phyloP scores from a whole-genome alignment of 257 asterid genomes.

The Nicotiana paniculata region DNA sequence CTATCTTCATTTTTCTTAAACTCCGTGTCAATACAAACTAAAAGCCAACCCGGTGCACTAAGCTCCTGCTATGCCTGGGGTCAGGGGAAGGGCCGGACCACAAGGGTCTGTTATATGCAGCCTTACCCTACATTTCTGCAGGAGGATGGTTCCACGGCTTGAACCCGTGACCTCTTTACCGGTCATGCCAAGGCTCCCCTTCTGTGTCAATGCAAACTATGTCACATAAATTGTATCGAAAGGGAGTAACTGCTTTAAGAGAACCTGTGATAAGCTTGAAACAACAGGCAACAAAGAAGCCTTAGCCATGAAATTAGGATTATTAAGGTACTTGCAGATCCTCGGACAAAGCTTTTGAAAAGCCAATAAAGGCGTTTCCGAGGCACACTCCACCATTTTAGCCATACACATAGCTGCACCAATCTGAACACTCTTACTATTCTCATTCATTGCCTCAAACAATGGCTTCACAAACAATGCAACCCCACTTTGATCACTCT shows the following conservation, averaged over 20 bases:
- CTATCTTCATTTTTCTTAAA: too few relatives aligned
- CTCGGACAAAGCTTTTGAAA: slow-evolving; percentile 85
- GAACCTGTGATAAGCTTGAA: slow-evolving; percentile 86
- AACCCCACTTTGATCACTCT: slow-evolving; percentile 38
- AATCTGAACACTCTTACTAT: slow-evolving; percentile 75
- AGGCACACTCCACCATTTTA: slow-evolving; percentile 76
- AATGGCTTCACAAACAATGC: slow-evolving; percentile 81
- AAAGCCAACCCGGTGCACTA: too few relatives aligned
- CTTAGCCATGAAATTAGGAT: slow-evolving; percentile 78
- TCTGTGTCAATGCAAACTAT: too few relatives aligned
- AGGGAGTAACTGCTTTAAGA: slow-evolving; percentile 2
- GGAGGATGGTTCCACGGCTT: too few relatives aligned
- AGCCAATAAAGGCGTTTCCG: slow-evolving; percentile 49
- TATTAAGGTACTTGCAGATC: slow-evolving; percentile 78
- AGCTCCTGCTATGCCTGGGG: too few relatives aligned
- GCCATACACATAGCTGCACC: slow-evolving; percentile 92
- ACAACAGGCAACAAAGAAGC: slow-evolving; percentile 82
- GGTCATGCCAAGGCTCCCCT: too few relatives aligned
- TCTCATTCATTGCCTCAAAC: slow-evolving; percentile 93
- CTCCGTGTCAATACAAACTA: too few relatives aligned
- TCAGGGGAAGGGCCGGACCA: too few relatives aligned
- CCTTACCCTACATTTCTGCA: too few relatives aligned
- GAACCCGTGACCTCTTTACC: too few relatives aligned
- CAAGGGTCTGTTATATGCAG: too few relatives aligned
- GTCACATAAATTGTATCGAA: too few relatives aligned